Conservation (phyloP, 805 yeast genomes). For the Candida montana region DNA sequence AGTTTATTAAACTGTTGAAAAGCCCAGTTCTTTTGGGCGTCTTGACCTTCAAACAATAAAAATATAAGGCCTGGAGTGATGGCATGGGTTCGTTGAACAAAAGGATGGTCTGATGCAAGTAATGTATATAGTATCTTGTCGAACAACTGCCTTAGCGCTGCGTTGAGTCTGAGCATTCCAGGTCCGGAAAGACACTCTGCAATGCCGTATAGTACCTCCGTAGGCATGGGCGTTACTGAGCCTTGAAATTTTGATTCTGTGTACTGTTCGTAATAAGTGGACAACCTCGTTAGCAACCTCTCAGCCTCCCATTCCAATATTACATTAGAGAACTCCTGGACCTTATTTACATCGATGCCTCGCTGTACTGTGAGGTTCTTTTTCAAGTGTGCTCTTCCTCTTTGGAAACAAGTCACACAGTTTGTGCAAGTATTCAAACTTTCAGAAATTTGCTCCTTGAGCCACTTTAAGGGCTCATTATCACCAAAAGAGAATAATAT, state of each 20-base stretch:
- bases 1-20: constrained; percentile 26
- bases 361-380: constrained; percentile 48
- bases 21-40: constrained; percentile 45
- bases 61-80: constrained; percentile 48
- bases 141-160: constrained; percentile 32
- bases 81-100: constrained; percentile 19
- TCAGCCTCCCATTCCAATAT: constrained; percentile 25
- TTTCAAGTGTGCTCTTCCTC: constrained; percentile 45
- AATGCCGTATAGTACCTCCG: constrained; percentile 24
- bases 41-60: constrained; percentile 49
- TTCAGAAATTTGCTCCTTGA: constrained; percentile 33
- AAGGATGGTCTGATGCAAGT: constrained; percentile 25
- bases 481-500: constrained; percentile 58
- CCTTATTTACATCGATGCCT: constrained; percentile 28
- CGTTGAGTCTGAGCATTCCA: constrained; percentile 37
- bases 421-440: constrained; percentile 44
- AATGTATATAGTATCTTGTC: constrained; percentile 30
- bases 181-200: constrained; percentile 51
- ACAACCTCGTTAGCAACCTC: constrained; percentile 13
- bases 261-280: neutral
- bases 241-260: neutral
- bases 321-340: constrained; percentile 17
- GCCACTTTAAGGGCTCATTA: constrained; percentile 39
- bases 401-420: constrained; percentile 50
- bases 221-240: constrained; percentile 10